Base-by-base conservation (phyloP, 108 stramenopile genomes). In the Nitzschia inconspicua region DNA sequence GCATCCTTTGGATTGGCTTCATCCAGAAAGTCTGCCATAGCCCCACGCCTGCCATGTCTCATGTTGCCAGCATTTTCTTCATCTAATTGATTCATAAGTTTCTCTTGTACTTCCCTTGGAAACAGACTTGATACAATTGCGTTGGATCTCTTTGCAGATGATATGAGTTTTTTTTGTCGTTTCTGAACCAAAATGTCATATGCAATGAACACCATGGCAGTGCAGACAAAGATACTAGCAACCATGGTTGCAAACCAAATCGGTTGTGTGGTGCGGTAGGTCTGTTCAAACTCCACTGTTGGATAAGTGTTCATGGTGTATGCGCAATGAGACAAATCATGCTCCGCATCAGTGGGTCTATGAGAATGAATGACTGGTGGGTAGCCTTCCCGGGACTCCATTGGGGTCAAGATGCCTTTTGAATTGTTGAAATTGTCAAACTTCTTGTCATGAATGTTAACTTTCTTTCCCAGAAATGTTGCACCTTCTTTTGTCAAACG, bases 51-150 rank as follows among this genome's bases (percentile, higher is more conserved):
- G 8, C 10, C 47, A 23, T 13, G 11, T 2, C 30, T 29, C n/a
- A n/a, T n/a, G n/a, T n/a, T n/a, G n/a, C n/a, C n/a, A n/a, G 7
- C 35, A 25, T 35, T 36, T 35, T 32, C 14, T 14, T 4, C 18
- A 7, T 54, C 35, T 4, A 16, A 32, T 54, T 54, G 20, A 7
- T 54, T 35, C 53, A 54, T 54, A 9, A 54, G 34, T 37, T 54
- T 54, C 16, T 36, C 19, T 3, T 54, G 53, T 7, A 54, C 34
- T 2, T 5, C 37, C 24, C 37, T 54, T 11, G 68, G 68, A 18
- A 68, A 68, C 10, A 68, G 48, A 14, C 50, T 53, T 19, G 57
- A 51, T 4, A 68, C 68, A 25, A 68, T 68, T n/a, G 68, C 68
- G 19, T 32, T 53, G 4, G 47, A 49, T 20, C 46, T 27, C 3